Evolutionary conservation across 371 early-diverging fungal species (phyloP).

Genomic region (Mucor racemosus): DNA sequence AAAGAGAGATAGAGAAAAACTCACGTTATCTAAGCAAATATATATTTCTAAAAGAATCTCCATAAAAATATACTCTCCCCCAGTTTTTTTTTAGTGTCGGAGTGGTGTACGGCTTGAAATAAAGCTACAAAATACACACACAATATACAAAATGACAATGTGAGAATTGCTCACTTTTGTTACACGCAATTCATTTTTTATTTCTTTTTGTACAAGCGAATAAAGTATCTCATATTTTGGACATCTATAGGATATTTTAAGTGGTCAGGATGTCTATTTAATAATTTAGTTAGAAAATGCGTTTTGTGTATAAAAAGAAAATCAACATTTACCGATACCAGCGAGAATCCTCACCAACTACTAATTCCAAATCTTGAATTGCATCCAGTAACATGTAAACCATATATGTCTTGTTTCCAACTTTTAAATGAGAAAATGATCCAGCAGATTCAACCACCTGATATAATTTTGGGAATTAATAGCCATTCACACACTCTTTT

Average conservation of each 20-base stretch:
- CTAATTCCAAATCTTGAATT: conserved; percentile 70
- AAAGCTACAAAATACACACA: not conserved
- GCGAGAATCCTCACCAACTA: conserved; percentile 70
- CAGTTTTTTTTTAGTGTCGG: conserved; percentile 4
- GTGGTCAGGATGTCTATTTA: conserved; percentile 54
- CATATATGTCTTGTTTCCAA: conserved; percentile 83
- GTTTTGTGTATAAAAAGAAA: not conserved
- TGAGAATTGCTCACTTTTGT: conserved; percentile 6
- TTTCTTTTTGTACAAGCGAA: conserved; percentile 74
- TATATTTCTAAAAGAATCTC: not conserved
- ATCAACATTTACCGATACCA: conserved; percentile 79
- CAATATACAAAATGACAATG: conserved; percentile 9
- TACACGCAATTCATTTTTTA: conserved; percentile 14
- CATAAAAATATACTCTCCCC: conserved; percentile 9
- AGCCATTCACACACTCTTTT: conserved; percentile 7
- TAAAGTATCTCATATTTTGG: conserved; percentile 91
- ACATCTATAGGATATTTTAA: conserved; percentile 79
- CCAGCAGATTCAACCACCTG: conserved; percentile 92
- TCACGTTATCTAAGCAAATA: conserved; percentile 24
- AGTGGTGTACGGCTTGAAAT: no score
- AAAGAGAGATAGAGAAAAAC: conserved; percentile 6
- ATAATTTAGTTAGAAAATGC: not conserved
- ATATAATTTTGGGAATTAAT: conserved; percentile 1
- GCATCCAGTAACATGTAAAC: conserved; percentile 86
- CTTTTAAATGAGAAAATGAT: conserved; percentile 85